These are phyloP conservation scores for Euphrasia arctica DNA, from an alignment of 305 asterid species.

Conservation along the genomic window DNA sequence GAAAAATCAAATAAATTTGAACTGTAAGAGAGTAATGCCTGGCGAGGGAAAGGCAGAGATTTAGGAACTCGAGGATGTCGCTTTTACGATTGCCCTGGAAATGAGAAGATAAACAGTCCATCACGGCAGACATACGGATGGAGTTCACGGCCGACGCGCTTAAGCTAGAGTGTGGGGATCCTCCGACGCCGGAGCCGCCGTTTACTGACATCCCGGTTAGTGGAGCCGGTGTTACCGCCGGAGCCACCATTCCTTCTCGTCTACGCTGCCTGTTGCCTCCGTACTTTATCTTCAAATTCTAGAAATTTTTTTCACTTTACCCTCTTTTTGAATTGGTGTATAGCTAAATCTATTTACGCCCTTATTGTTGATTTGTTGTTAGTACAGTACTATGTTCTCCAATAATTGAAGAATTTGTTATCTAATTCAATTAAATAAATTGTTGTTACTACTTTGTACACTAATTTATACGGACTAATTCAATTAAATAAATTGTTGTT, in stretches of 20 bases:
- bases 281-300: neutral
- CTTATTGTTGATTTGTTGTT: too few relatives aligned
- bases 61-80: conserved; percentile 36
- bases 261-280: conserved; percentile 2
- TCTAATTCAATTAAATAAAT: too few relatives aligned
- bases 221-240: conserved; percentile 32
- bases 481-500: too few relatives aligned
- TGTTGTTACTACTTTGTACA: too few relatives aligned
- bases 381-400: too few relatives aligned
- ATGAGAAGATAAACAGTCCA: conserved; percentile 38
- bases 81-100: conserved; percentile 17
- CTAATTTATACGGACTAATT: too few relatives aligned
- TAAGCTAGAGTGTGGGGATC: neutral
- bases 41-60: conserved; percentile 69
- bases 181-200: conserved; percentile 24
- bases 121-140: conserved; percentile 44
- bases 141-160: conserved; percentile 31
- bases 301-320: neutral
- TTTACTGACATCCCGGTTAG: conserved; percentile 8
- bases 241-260: conserved; percentile 26
- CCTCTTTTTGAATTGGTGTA: too few relatives aligned
- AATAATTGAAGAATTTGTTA: too few relatives aligned
- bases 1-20: neutral
- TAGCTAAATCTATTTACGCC: too few relatives aligned
- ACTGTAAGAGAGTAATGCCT: conserved; percentile 34